Percentiles rank a stretch among this genome's conserved stretches.
These are phyloP conservation scores for Striga asiatica DNA, from an alignment of 257 asterid genomes.

Conservation along the genomic window DNA sequence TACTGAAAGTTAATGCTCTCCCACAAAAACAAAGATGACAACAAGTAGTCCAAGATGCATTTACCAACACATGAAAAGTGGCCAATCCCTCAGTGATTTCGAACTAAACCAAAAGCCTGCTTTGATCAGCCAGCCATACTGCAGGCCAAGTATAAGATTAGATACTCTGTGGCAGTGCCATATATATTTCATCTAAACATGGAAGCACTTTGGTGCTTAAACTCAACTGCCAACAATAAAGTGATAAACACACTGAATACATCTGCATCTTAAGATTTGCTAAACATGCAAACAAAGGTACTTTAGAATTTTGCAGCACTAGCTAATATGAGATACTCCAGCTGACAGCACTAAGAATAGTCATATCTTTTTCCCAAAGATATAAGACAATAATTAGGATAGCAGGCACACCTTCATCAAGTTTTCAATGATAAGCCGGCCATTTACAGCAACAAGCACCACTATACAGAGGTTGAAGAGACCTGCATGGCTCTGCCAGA, in stretches of 20 bases:
- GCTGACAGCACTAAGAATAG: constrained; percentile 5
- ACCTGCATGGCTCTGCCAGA: constrained; percentile 96
- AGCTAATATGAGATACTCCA: constrained; percentile 4
- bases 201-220: background rate
- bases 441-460: constrained; percentile 96
- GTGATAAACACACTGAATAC: background rate
- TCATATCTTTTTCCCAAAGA: background rate
- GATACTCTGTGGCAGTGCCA: constrained; percentile 10
- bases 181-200: background rate
- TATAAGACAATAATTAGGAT: background rate
- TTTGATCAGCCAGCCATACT: constrained; percentile 93
- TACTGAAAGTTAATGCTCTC: background rate
- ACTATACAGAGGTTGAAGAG: constrained; percentile 95
- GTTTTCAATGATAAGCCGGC: constrained; percentile 95
- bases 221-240: constrained; percentile 9
- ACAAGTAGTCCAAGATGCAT: constrained; percentile 1
- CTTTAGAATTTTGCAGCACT: constrained; percentile 1
- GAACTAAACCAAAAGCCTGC: constrained; percentile 90
- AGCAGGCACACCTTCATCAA: constrained; percentile 74
- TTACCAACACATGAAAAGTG: constrained; percentile 94
- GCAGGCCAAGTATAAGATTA: constrained; percentile 23
- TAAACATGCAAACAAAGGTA: background rate
- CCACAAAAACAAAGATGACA: background rate
- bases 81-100: constrained; percentile 88
- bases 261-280: background rate